phyloP scores from a whole-genome alignment of 1,284 basidiomycete genomes.

The Takashimella koratensis region DNA sequence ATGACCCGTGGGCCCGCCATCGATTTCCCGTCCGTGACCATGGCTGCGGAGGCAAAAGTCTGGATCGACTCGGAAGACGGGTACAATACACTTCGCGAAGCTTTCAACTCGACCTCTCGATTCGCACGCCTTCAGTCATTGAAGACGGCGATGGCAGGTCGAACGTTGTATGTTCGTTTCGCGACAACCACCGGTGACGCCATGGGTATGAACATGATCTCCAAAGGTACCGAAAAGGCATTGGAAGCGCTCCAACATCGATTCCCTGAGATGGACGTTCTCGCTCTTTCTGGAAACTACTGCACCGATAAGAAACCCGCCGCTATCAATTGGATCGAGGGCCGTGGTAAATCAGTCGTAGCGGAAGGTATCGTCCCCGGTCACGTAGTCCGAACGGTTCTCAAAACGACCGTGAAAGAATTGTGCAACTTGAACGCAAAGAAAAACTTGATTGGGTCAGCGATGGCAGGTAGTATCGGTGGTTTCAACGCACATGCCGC shows the following conservation, averaged over 20 bases:
- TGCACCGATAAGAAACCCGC: constrained; percentile 99
- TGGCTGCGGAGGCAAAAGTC: constrained; percentile 76
- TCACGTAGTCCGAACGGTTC: constrained; percentile 76
- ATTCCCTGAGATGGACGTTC: constrained; percentile 91
- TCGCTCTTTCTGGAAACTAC: constrained; percentile 95
- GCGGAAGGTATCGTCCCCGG: constrained; percentile 93
- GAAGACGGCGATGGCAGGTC: constrained; percentile 81
- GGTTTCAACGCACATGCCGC: constrained; percentile 99
- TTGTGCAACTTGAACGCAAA: constrained; percentile 91
- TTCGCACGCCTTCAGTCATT: constrained; percentile 79
- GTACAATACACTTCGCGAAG: constrained; percentile 67
- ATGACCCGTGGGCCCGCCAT: constrained; percentile 99
- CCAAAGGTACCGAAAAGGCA: constrained; percentile 91
- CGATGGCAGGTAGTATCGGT: constrained; percentile 95
- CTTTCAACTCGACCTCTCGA: constrained; percentile 91
- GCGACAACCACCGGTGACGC: constrained; percentile 95
- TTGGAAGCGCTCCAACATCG: constrained; percentile 72
- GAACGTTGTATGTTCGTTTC: constrained; percentile 93
- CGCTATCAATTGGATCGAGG: constrained; percentile 99
- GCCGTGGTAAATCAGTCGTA: constrained; percentile 94
- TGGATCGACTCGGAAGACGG: constrained; percentile 89
- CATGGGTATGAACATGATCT: constrained; percentile 99
- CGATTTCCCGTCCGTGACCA: constrained; percentile 79
- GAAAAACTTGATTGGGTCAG: constrained; percentile 97
- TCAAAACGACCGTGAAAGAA: constrained; percentile 92